Evolutionary conservation across 257 asterid species (phyloP).

Genomic region (Plantago elongata): DNA sequence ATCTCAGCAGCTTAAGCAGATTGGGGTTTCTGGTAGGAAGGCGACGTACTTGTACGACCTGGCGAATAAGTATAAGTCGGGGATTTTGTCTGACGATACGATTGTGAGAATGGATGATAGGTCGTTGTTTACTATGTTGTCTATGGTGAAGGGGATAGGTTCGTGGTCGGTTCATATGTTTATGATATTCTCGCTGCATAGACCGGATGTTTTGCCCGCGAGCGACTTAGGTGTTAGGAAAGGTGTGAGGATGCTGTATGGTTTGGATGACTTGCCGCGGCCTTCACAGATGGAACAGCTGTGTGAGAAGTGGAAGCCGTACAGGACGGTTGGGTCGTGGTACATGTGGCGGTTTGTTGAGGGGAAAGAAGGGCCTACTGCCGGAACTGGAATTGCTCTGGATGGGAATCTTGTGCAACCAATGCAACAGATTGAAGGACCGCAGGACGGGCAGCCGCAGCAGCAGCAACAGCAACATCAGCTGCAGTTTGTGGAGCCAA

Average conservation of each 20-base stretch:
- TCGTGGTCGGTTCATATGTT: conserved; percentile 99
- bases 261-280: conserved; percentile 81
- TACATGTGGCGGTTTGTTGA: conserved; percentile 91
- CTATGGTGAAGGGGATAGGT: conserved; percentile 97
- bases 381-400: conserved; percentile 34
- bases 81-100: conserved; percentile 72
- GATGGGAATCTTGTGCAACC: conserved; percentile 56
- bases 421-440: conserved; percentile 59
- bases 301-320: conserved; percentile 96
- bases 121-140: conserved; percentile 84
- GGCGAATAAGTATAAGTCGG: conserved; percentile 67
- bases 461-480: conserved; percentile 58
- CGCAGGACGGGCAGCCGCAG: conserved; percentile 46
- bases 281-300: conserved; percentile 85
- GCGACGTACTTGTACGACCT: conserved; percentile 82
- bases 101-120: conserved; percentile 92
- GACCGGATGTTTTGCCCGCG: conserved; percentile 93
- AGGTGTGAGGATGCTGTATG: conserved; percentile 82
- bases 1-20: conserved; percentile 80
- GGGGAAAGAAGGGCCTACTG: conserved; percentile 55
- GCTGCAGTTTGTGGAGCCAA: conserved; percentile 77
- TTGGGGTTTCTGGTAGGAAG: conserved; percentile 86
- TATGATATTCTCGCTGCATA: conserved; percentile 83
- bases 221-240: conserved; percentile 94
- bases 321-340: conserved; percentile 93